Evolutionary conservation across 2,329 filamentous ascomycete species (phyloP).

Genomic region (Neurospora crassa): DNA sequence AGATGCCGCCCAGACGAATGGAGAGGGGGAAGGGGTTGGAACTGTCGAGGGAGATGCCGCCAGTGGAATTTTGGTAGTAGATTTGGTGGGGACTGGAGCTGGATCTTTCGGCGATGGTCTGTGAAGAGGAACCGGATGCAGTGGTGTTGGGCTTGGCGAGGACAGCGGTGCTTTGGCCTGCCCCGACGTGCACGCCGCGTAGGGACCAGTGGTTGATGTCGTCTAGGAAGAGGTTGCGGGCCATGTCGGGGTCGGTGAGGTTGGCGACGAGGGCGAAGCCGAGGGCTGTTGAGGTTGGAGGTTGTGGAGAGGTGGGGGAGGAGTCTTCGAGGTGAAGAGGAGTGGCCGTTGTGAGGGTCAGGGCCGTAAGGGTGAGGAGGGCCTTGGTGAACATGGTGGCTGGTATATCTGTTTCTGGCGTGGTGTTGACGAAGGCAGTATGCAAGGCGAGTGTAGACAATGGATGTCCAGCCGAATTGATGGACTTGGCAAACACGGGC

Average conservation of each 20-base stretch:
- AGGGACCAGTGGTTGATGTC: slow-evolving; percentile 1
- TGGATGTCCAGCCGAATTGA: neutral
- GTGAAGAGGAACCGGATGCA: neutral
- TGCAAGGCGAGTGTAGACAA: neutral
- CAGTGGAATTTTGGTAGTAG: neutral
- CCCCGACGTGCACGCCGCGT: neutral
- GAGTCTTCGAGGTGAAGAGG: neutral
- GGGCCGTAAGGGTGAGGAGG: neutral
- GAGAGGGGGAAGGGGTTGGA: neutral
- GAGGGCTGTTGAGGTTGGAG: neutral
- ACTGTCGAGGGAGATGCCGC: neutral
- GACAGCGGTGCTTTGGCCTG: neutral
- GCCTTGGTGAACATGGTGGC: neutral
- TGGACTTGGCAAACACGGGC: neutral
- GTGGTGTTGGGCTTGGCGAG: neutral
- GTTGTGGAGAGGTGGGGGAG: neutral
- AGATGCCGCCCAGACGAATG: neutral
- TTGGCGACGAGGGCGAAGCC: slow-evolving; percentile 3
- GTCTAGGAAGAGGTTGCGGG: neutral
- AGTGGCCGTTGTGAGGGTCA: neutral
- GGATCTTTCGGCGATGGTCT: neutral
- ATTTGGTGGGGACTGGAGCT: neutral
- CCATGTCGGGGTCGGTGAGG: neutral
- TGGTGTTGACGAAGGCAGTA: neutral
- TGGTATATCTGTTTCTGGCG: neutral